Percentiles rank a stretch among this genome's conserved stretches.
Evolutionary conservation across 352 stramenopile genomes (phyloP).

Genomic region (Phytophthora ramorum): DNA sequence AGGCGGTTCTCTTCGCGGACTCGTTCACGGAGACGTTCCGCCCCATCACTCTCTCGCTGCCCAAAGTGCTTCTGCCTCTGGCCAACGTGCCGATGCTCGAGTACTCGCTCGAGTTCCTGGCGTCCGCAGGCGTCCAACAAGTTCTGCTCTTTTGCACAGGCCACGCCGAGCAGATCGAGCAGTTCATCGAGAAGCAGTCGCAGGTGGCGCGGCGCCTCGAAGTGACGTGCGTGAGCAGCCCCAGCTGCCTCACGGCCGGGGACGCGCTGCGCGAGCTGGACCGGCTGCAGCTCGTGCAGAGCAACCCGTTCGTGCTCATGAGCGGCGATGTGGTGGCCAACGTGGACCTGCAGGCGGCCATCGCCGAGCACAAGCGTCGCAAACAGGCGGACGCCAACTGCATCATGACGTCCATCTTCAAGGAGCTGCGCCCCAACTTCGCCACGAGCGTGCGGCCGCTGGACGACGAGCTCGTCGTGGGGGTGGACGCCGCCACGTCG

Average conservation of each 20-base stretch:
- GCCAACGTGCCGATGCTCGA: slow-evolving; percentile 98
- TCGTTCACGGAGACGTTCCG: slow-evolving; percentile 95
- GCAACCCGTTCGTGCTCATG: slow-evolving; percentile 98
- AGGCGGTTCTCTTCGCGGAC: slow-evolving; percentile 97
- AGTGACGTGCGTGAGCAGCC: slow-evolving; percentile 78
- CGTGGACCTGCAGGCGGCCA: slow-evolving; percentile 88
- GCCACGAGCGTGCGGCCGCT: slow-evolving; percentile 72
- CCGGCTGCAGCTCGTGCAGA: slow-evolving; percentile 93
- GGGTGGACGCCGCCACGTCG: slow-evolving; percentile 73
- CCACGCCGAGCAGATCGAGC: slow-evolving; percentile 89
- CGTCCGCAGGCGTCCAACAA: slow-evolving; percentile 93
- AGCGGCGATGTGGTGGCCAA: slow-evolving; percentile 97
- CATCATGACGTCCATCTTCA: slow-evolving; percentile 97
- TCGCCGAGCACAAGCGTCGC: slow-evolving; percentile 78
- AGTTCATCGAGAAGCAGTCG: slow-evolving; percentile 74
- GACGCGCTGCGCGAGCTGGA: slow-evolving; percentile 98
- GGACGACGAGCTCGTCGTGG: slow-evolving; percentile 82
- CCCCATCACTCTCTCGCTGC: slow-evolving; percentile 85
- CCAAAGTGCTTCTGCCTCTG: slow-evolving; percentile 96
- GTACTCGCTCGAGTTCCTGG: slow-evolving; percentile 98
- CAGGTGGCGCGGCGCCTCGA: slow-evolving; percentile 62
- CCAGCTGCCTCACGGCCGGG: slow-evolving; percentile 90
- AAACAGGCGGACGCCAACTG: slow-evolving; percentile 92
- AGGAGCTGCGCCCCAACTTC: slow-evolving; percentile 79
- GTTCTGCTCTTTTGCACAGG: slow-evolving; percentile 95